These are phyloP conservation scores for Pseudognaphalium luteoalbum DNA, from an alignment of 129 eudicot genomes.

Conservation along the genomic window DNA sequence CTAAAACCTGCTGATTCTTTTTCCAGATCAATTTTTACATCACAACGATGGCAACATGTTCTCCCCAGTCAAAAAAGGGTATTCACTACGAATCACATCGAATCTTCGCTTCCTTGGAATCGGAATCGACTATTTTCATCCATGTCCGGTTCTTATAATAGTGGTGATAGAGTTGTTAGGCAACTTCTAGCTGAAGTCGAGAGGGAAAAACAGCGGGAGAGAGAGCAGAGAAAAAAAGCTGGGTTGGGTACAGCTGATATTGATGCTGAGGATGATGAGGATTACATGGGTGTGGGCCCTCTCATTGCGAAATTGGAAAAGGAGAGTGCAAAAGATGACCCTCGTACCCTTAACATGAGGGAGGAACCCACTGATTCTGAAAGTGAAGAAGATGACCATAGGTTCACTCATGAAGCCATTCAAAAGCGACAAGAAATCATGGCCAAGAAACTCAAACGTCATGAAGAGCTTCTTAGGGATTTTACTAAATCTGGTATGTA, in stretches of 20 bases:
- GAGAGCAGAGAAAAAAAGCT: slow-evolving; percentile 46
- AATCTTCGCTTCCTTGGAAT: not conserved
- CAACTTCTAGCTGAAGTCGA: slow-evolving; percentile 40
- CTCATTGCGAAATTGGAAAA: slow-evolving; percentile 69
- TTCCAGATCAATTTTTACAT: slow-evolving; percentile 22
- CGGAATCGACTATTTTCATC: slow-evolving; percentile 14
- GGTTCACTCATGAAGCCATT: slow-evolving; percentile 40
- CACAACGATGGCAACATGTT: slow-evolving; percentile 25
- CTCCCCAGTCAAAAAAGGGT: slow-evolving; percentile 9
- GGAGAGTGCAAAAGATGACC: slow-evolving; percentile 34
- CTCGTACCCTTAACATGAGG: slow-evolving; percentile 29
- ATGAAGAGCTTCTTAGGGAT: slow-evolving; percentile 40
- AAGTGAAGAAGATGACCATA: slow-evolving; percentile 67
- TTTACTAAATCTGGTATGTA: slow-evolving; percentile 42
- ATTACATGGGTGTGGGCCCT: slow-evolving; percentile 69
- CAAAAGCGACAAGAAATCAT: slow-evolving; percentile 26
- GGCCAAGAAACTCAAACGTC: slow-evolving; percentile 44
- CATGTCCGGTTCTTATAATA: slow-evolving; percentile 6
- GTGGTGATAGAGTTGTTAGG: slow-evolving; percentile 30
- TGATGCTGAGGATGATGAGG: slow-evolving; percentile 74
- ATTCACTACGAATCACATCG: not conserved
- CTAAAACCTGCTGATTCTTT: slow-evolving; percentile 15
- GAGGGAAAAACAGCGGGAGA: slow-evolving; percentile 51
- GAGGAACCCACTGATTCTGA: slow-evolving; percentile 79
- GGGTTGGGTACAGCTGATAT: slow-evolving; percentile 66